Evolutionary conservation across 2,329 filamentous ascomycete species (phyloP).

Genomic region (Sclerotinia borealis): DNA sequence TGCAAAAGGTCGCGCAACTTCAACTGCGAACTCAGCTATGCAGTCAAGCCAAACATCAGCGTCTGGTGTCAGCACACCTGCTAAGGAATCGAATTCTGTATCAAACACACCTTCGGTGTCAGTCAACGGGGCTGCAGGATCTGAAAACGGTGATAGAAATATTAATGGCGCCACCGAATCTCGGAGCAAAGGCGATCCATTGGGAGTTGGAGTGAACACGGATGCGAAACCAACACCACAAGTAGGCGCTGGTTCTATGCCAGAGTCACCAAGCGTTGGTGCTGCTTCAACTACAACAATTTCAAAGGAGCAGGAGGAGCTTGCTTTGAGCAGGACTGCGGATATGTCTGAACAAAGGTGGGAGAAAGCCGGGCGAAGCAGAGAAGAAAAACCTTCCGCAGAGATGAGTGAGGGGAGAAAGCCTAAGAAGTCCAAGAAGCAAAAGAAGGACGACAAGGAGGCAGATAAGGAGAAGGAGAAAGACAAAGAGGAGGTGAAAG

Average conservation of each 20-base stretch:
- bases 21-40: conserved; percentile 23
- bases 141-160: conserved; percentile 25
- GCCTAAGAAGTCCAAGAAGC: conserved; percentile 30
- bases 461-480: conserved; percentile 52
- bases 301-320: conserved; percentile 49
- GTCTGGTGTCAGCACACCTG: conserved; percentile 31
- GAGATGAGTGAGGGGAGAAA: conserved; percentile 28
- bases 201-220: conserved; percentile 17
- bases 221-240: conserved; percentile 22
- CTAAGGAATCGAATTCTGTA: conserved; percentile 27
- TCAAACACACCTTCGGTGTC: conserved; percentile 25
- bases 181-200: conserved; percentile 18
- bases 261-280: conserved; percentile 49
- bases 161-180: conserved; percentile 24
- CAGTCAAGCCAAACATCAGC: conserved; percentile 27
- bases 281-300: conserved; percentile 45
- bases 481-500: conserved; percentile 53
- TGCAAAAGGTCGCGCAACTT: conserved; percentile 63
- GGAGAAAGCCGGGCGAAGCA: conserved; percentile 57
- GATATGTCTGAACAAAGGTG: conserved; percentile 58
- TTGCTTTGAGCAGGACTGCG: conserved; percentile 54
- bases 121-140: conserved; percentile 20
- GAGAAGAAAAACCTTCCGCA: conserved; percentile 53
- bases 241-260: conserved; percentile 33
- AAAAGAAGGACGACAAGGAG: conserved; percentile 35